Evolutionary conservation across 1,284 basidiomycete genomes (phyloP), one percentile per base, ranked within the genome.

Genomic region (Blastosporella zonata): DNA sequence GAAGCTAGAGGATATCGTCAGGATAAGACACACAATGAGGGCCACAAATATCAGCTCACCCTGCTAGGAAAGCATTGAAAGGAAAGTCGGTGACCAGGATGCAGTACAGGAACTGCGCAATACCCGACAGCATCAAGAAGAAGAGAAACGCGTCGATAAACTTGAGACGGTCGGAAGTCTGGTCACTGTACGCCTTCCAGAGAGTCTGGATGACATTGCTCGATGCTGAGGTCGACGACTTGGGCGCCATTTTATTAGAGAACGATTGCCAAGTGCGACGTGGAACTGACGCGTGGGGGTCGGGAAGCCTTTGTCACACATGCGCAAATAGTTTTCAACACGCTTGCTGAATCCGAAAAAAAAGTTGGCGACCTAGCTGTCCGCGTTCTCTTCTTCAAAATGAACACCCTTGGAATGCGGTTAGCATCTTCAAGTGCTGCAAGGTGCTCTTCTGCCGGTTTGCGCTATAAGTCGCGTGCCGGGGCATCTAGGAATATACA

Each of bases 41-140:
- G 17, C 18, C 4, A 35, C 1, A 21, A 29, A 3, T 25, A 20
- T 43, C 17, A 17, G 61, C 89, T 59, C 70, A 98, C 94, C 94
- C 93, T 59, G 93, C 87, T 52, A 97, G 71, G 71, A 98, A 99
- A 28, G 95, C 93, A 62, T 98, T 97, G 78, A 97, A 98, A 12
- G 96, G 96, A 68, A 87, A 99, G 71, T 88, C 90, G 49, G 94
- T 93, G 56, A 99, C 77, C 55, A 93, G 75, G 27, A 97, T 68
- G 68, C 96, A 93, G 73, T 99, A 98, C 13, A 81, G 71, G 68
- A 99, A 97, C 67, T 97, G 94, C 34, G 86, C 67, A 54, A 97
- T 77, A 58, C 96, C 97, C 1, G 91, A 89, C 37, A 97, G 74
- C 73, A 98, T 86, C 62, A 97, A 81, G 76, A 97, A 97, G 52